These are phyloP conservation scores for Nicotiana paniculata DNA, from an alignment of 257 asterid species.

Conservation along the genomic window DNA sequence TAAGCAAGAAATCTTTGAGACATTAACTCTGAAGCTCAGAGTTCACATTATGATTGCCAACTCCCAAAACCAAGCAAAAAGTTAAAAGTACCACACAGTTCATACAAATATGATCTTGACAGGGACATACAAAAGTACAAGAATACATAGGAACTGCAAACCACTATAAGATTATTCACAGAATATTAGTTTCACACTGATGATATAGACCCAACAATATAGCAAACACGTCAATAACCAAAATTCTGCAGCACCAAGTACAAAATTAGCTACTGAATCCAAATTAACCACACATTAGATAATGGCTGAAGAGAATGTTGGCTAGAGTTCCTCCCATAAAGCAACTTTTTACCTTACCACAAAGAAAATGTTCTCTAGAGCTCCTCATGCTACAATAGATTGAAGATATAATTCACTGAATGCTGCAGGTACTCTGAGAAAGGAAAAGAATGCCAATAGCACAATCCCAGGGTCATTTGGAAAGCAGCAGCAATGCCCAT, in stretches of 20 bases:
- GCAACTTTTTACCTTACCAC: not conserved
- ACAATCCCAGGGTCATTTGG: not conserved
- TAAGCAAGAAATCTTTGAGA: not conserved
- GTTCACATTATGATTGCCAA: not conserved
- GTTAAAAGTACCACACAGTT: not conserved
- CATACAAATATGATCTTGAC: not conserved
- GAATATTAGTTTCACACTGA: not conserved
- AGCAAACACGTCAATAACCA: not conserved
- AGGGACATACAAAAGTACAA: not conserved
- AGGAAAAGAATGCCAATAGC: not conserved
- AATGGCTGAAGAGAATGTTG: not conserved
- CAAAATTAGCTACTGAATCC: not conserved
- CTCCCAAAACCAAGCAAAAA: constrained; percentile 1
- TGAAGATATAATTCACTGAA: not conserved
- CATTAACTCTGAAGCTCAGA: not conserved
- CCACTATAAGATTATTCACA: not conserved
- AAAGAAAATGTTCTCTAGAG: not conserved
- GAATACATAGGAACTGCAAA: not conserved
- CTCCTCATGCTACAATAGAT: not conserved
- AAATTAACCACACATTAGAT: not conserved
- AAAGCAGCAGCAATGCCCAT: not conserved
- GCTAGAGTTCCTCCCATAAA: not conserved
- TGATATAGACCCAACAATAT: not conserved
- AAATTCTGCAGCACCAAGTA: not conserved
- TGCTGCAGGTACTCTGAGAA: not conserved